These are phyloP conservation scores for Kuraishia cidri DNA, from an alignment of 805 yeast species.

Conservation along the genomic window DNA sequence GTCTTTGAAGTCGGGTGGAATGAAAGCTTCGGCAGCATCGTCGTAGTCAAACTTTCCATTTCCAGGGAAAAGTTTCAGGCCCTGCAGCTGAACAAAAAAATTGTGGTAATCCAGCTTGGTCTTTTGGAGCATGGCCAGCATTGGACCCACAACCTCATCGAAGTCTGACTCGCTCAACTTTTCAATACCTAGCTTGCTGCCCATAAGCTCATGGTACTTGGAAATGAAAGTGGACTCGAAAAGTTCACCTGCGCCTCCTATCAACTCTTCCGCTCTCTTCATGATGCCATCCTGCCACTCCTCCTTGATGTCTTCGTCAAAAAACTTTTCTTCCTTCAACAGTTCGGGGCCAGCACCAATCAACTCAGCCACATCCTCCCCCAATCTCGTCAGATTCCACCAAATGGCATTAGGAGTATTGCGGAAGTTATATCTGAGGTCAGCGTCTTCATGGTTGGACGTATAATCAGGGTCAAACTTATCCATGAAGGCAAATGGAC, in stretches of 20 bases:
- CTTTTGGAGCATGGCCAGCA: slow-evolving; percentile 50
- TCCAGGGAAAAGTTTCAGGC: slow-evolving; percentile 21
- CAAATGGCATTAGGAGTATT: slow-evolving; percentile 82
- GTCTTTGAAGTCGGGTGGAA: slow-evolving; percentile 17
- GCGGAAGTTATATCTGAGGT: slow-evolving; percentile 64
- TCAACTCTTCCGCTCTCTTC: slow-evolving; percentile 53
- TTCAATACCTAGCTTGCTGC: slow-evolving; percentile 60
- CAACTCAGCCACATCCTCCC: slow-evolving; percentile 75
- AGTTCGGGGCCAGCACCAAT: slow-evolving; percentile 61
- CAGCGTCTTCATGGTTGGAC: slow-evolving; percentile 82
- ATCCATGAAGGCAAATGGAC: slow-evolving; percentile 91
- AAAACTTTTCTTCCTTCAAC: slow-evolving; percentile 31
- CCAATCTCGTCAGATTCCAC: slow-evolving; percentile 87
- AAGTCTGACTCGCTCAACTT: slow-evolving; percentile 28
- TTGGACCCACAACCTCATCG: slow-evolving; percentile 41
- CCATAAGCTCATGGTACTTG: slow-evolving; percentile 47
- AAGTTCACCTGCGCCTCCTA: slow-evolving; percentile 54
- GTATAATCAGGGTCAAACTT: slow-evolving; percentile 73
- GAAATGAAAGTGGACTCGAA: slow-evolving; percentile 56
- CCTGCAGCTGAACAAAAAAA: slow-evolving; percentile 63
- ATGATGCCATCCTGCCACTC: slow-evolving; percentile 43
- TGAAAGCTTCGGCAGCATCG: slow-evolving; percentile 13
- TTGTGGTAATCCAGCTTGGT: slow-evolving; percentile 72
- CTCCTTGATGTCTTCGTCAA: slow-evolving; percentile 31
- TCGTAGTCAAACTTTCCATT: slow-evolving; percentile 19